phyloP scores from a whole-genome alignment of 139 green algal species.

The Coelastrella sp. region DNA sequence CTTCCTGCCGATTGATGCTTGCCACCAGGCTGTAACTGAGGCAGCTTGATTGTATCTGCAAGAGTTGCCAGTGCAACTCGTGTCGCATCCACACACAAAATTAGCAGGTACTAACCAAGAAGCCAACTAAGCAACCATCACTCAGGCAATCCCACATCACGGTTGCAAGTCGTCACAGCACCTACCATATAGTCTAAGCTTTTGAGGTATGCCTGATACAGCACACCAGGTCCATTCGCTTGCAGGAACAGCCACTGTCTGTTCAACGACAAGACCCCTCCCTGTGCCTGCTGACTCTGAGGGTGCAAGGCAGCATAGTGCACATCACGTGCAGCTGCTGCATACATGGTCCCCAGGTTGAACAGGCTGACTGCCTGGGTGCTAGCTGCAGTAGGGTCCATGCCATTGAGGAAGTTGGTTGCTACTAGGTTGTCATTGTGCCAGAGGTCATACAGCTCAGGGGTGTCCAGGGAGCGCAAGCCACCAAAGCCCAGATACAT shows the following conservation, averaged over 20 bases:
- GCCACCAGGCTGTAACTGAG: too few species aligned
- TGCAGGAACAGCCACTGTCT: slow-evolving; percentile 39
- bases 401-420: neutral
- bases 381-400: neutral
- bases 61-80: too few species aligned
- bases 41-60: too few species aligned
- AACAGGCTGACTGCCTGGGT: slow-evolving; percentile 10
- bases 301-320: slow-evolving; percentile 40
- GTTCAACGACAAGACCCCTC: neutral
- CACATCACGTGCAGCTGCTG: slow-evolving; percentile 47
- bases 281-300: neutral
- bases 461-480: slow-evolving; percentile 41
- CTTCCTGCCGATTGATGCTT: too few species aligned
- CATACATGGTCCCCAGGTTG: slow-evolving; percentile 15
- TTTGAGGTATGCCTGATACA: slow-evolving; percentile 49
- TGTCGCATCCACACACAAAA: too few species aligned
- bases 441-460: slow-evolving; percentile 46
- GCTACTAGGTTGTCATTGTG: slow-evolving; percentile 8
- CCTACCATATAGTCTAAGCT: slow-evolving; percentile 52
- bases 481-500: slow-evolving; percentile 62
- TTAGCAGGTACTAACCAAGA: too few species aligned
- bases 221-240: slow-evolving; percentile 45
- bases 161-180: neutral
- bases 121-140: too few species aligned
- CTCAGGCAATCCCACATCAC: too few species aligned